These are phyloP conservation scores for Emergomyces orientalis DNA, from an alignment of 2,329 filamentous ascomycete genomes.

Conservation along the genomic window DNA sequence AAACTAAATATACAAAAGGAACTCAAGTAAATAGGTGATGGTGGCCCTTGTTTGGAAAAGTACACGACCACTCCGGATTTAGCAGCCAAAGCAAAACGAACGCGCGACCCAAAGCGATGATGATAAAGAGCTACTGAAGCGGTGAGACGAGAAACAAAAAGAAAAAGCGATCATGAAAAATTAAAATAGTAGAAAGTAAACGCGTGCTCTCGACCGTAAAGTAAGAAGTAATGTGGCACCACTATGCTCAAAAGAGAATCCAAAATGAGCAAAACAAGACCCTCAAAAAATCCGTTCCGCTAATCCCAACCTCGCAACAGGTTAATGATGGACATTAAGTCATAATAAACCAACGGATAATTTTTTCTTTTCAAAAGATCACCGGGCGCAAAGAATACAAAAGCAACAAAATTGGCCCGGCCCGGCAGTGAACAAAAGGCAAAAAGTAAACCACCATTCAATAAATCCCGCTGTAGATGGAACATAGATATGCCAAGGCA, in stretches of 20 bases:
- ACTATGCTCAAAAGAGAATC: background rate
- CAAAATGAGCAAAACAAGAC: background rate
- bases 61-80: background rate
- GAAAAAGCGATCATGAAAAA: background rate
- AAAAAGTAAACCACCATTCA: background rate
- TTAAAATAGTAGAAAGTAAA: background rate
- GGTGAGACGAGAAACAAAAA: background rate
- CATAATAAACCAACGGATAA: background rate
- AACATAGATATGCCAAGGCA: background rate
- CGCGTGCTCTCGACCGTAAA: background rate
- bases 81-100: background rate
- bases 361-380: background rate
- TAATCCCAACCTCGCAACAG: background rate
- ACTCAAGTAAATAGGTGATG: background rate
- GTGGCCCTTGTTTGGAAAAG: background rate
- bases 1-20: background rate
- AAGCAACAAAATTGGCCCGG: background rate
- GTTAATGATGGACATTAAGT: background rate
- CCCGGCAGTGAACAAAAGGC: background rate
- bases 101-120: background rate
- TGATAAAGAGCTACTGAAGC: background rate
- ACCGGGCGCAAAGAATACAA: background rate
- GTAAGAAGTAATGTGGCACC: background rate
- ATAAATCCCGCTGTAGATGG: background rate
- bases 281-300: background rate